These are phyloP conservation scores for Boletus calvinii DNA, from an alignment of 1,284 basidiomycete genomes.

Conservation along the genomic window DNA sequence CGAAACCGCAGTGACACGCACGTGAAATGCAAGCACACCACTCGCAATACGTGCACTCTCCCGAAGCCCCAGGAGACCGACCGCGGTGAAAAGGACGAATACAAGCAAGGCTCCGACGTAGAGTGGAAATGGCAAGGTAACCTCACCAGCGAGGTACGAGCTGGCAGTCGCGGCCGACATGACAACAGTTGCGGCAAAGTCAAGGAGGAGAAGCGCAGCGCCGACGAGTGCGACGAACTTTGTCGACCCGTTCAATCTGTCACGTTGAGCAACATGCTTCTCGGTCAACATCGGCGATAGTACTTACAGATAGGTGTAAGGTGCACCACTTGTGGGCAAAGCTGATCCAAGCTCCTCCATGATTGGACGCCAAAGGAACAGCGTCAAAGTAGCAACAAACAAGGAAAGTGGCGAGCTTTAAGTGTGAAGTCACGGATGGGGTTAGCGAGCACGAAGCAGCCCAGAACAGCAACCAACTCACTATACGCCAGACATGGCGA, in stretches of 20 bases:
- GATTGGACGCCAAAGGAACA: slow-evolving; percentile 69
- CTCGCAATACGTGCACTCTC: slow-evolving; percentile 63
- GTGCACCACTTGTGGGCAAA: slow-evolving; percentile 65
- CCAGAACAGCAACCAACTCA: slow-evolving; percentile 30
- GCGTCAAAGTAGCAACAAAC: slow-evolving; percentile 54
- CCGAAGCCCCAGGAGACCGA: slow-evolving; percentile 58
- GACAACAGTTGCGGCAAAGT: slow-evolving; percentile 63
- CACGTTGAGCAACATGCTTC: background rate
- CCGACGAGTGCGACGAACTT: slow-evolving; percentile 60
- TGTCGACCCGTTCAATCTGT: slow-evolving; percentile 58
- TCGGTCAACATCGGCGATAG: background rate
- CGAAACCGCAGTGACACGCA: slow-evolving; percentile 31
- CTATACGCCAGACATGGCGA: slow-evolving; percentile 58
- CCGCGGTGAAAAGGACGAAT: slow-evolving; percentile 48
- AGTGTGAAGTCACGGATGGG: background rate
- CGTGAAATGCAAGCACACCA: slow-evolving; percentile 56
- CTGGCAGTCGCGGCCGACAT: slow-evolving; percentile 70
- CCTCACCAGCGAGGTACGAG: slow-evolving; percentile 64
- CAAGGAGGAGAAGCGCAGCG: slow-evolving; percentile 61
- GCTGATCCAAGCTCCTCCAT: slow-evolving; percentile 69
- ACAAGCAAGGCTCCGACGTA: slow-evolving; percentile 51
- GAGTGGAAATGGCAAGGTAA: slow-evolving; percentile 49
- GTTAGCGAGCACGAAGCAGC: background rate
- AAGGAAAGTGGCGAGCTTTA: slow-evolving; percentile 66
- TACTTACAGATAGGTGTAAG: slow-evolving; percentile 61